Evolutionary conservation across 2,329 filamentous ascomycete genomes (phyloP).

Genomic region (Apiospora phragmitis): DNA sequence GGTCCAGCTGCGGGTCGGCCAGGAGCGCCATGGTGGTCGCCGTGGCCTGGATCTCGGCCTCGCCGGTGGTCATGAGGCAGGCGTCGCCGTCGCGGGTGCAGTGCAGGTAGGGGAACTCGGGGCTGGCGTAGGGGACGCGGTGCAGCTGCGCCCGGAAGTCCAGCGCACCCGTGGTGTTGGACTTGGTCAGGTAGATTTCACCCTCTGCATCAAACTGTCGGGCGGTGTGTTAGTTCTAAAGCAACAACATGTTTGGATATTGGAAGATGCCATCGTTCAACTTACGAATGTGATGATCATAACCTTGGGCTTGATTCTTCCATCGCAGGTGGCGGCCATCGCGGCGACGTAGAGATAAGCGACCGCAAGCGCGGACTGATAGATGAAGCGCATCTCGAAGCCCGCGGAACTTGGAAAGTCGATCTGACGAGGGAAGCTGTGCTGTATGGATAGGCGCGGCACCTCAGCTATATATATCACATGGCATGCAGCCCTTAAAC

Average conservation of each 20-base stretch:
- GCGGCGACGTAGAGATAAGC: not conserved
- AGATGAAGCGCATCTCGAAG: not conserved
- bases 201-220: conserved; percentile 9
- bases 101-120: conserved; percentile 14
- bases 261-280: not conserved
- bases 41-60: conserved; percentile 75
- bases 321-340: not conserved
- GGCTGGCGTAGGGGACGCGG: conserved; percentile 12
- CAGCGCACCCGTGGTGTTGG: not conserved
- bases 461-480: not conserved
- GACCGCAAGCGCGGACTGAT: not conserved
- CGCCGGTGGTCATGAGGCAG: conserved; percentile 70
- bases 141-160: conserved; percentile 7
- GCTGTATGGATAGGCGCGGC: not conserved
- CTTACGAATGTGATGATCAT: conserved; percentile 6
- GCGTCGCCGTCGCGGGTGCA: conserved; percentile 10
- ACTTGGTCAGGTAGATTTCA: conserved; percentile 12
- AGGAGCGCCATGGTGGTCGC: conserved; percentile 62
- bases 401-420: not conserved
- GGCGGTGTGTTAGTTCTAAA: not conserved
- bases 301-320: not conserved
- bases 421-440: not conserved
- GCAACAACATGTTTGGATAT: no score
- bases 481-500: not conserved
- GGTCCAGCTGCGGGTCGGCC: conserved; percentile 63